Evolutionary conservation across 257 asterid genomes (phyloP).

Genomic region (Jacaranda copaia): DNA sequence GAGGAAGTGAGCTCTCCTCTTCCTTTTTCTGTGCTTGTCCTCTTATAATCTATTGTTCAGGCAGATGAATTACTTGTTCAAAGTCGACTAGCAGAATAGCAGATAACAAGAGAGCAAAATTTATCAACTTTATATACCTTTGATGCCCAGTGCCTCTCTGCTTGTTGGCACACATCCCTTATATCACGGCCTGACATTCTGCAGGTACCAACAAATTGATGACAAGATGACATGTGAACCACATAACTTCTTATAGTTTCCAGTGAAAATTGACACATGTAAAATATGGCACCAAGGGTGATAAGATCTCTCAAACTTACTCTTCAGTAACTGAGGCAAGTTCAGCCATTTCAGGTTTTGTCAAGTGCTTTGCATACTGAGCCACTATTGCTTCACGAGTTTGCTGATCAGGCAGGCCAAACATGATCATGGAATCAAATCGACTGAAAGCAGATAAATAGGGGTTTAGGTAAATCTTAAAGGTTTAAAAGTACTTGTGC

Average conservation of each 20-base stretch:
- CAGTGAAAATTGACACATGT: background rate
- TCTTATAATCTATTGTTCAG: slow-evolving; percentile 63
- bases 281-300: background rate
- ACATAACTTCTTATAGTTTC: background rate
- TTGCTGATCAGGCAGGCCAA: slow-evolving; percentile 80
- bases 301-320: slow-evolving; percentile 49
- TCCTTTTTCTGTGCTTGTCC: slow-evolving; percentile 61
- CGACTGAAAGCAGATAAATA: slow-evolving; percentile 65
- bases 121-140: slow-evolving; percentile 57
- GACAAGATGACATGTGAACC: slow-evolving; percentile 1
- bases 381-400: slow-evolving; percentile 85
- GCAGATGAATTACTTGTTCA: slow-evolving; percentile 26
- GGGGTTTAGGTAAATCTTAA: slow-evolving; percentile 25
- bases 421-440: slow-evolving; percentile 83
- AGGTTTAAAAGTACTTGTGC: background rate
- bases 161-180: slow-evolving; percentile 95
- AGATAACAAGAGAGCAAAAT: background rate
- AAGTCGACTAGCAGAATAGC: background rate
- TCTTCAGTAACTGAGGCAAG: slow-evolving; percentile 72
- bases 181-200: slow-evolving; percentile 97
- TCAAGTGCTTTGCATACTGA: slow-evolving; percentile 92
- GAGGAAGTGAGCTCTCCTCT: slow-evolving; percentile 62
- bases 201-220: slow-evolving; percentile 29
- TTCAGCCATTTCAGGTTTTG: slow-evolving; percentile 69
- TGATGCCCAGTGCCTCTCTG: slow-evolving; percentile 98